Evolutionary conservation across 192 early-diverging fungal species (phyloP), one percentile per base, ranked within the genome.

Genomic region (Podila horticola): DNA sequence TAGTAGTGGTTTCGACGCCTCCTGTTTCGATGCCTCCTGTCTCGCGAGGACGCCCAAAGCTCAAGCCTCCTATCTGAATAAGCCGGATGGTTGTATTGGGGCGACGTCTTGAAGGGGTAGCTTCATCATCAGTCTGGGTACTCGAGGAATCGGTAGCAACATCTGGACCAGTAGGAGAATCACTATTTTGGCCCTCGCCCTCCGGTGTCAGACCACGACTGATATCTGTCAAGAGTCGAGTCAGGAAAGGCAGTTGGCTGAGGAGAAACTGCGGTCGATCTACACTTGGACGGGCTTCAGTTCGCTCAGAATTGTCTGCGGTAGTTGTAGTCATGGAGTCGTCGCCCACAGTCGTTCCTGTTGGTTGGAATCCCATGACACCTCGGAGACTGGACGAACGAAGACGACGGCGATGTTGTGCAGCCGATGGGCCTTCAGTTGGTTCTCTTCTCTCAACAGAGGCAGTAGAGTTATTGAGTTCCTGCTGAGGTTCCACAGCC

Each of bases 41-140:
- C 20, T 55, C n/a, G 24, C 24, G n/a, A 22, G 52, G 52, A n/a
- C 20, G 20, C 12, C 52, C 52, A n/a, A 26, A 24, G 8, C n/a
- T 5, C 52, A 55, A 26, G 0, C 64, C 71, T 29, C 71, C 67
- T 19, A 81, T 52, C 29, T 81, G 77, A 55, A 81, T 69, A 17
- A 81, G 64, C 4, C 77, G 70, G 13, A 81, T 81, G 22, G 77
- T 81, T 9, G 77, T 58, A 29, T 65, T 57, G n/a, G 41, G 71
- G 29, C 71, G 71, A 52, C 77, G 33, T 15, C 66, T 58, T n/a
- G 66, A 48, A 4, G 66, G 50, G 26, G 58, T 22, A 52, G 26
- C 31, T 15, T 55, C 24, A 15, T 24, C 51, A 24, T 55, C 52
- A 11, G 50, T 52, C 8, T 26, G 20, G 2, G 52, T 24, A 55